These are phyloP conservation scores for Hibiscus tridactylites DNA, from an alignment of 345 rosid species.

Conservation along the genomic window DNA sequence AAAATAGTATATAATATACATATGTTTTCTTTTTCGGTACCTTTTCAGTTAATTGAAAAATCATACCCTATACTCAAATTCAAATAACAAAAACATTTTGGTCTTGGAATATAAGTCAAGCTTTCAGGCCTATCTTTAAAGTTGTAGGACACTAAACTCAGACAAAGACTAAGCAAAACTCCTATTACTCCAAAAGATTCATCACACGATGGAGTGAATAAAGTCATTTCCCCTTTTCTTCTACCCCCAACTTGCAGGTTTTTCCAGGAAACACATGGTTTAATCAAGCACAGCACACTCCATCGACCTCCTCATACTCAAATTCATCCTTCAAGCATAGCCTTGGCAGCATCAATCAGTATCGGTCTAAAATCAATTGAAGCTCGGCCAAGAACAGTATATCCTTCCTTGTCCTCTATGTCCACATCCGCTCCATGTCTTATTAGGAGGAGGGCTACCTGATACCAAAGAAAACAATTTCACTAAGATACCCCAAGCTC, in stretches of 20 bases:
- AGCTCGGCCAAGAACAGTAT: constrained; percentile 91
- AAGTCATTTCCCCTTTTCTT: not conserved
- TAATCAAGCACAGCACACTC: not conserved
- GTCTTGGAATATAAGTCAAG: not conserved
- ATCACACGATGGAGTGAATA: not conserved
- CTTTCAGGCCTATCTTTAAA: not conserved
- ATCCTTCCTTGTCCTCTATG: constrained; percentile 85
- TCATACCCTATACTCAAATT: not conserved
- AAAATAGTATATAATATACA: too few species aligned
- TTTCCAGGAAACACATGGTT: not conserved
- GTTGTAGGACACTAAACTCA: not conserved
- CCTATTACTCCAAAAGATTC: not conserved
- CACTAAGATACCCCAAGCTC: not conserved
- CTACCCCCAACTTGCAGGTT: too few species aligned
- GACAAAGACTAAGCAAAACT: not conserved
- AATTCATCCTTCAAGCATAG: constrained; percentile 69
- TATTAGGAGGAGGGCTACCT: constrained; percentile 76
- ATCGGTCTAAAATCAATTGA: constrained; percentile 45
- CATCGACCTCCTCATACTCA: constrained; percentile 3
- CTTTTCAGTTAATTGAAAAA: too few species aligned
- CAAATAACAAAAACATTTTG: not conserved
- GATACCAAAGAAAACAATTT: constrained; percentile 5
- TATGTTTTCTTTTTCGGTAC: too few species aligned
- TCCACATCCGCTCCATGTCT: constrained; percentile 93
- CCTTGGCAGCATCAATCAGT: constrained; percentile 63